phyloP scores from a whole-genome alignment of 73 alveolate species.

The Stentor coeruleus region DNA sequence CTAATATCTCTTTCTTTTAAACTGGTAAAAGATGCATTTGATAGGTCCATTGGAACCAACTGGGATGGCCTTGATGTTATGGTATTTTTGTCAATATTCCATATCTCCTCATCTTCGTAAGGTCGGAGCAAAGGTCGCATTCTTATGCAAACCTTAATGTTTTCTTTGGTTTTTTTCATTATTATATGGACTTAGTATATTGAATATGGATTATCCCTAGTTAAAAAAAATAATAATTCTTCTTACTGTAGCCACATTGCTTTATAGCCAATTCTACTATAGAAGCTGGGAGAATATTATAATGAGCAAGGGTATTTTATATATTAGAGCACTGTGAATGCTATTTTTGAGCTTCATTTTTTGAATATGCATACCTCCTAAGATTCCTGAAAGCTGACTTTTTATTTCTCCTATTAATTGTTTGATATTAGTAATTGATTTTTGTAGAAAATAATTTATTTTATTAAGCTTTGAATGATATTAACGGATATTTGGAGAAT shows the following conservation, averaged over 20 bases:
- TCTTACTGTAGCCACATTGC: conserved; percentile 32
- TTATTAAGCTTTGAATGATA: too few relatives aligned
- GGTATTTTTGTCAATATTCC: conserved; percentile 85
- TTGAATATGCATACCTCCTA: conserved; percentile 25
- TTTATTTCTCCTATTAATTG: conserved; percentile 26
- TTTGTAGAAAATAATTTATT: too few relatives aligned
- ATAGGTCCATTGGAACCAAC: not conserved
- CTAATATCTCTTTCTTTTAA: conserved; percentile 21
- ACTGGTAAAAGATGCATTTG: not conserved
- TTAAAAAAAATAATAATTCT: too few relatives aligned
- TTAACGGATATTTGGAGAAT: too few relatives aligned
- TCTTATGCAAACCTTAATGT: conserved; percentile 90
- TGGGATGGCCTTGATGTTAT: not conserved
- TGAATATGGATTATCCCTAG: too few relatives aligned
- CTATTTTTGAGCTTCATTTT: conserved; percentile 35
- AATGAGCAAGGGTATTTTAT: conserved; percentile 38
- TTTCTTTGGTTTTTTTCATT: conserved; percentile 19
- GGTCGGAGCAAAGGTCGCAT: conserved; percentile 92
- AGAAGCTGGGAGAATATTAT: not conserved
- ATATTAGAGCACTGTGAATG: conserved; percentile 30
- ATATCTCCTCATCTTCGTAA: conserved; percentile 92
- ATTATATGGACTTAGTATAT: too few relatives aligned
- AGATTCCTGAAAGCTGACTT: not conserved
- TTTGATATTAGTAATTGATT: too few relatives aligned
- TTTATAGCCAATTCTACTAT: conserved; percentile 24